Base-by-base conservation (phyloP, 257 asterid genomes). In the Penstemon eatonii region DNA sequence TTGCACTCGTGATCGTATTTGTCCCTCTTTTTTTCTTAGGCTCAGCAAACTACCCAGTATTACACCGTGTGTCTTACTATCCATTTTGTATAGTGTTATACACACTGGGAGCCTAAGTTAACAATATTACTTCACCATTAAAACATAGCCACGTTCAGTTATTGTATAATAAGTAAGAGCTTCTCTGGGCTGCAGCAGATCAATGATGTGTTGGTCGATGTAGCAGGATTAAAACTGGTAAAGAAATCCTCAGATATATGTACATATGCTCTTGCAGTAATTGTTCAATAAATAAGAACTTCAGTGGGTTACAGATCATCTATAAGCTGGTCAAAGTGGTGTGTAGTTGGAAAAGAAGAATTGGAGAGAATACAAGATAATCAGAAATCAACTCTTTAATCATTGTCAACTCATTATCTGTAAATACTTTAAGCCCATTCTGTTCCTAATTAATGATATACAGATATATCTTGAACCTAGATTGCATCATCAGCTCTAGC, bases 31-130 rank as follows among this genome's bases (percentile, higher is more conserved):
- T 76, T 61, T 76, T 82, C 75, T 45, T 74, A 33, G 74, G 80
- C 49, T 62, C 71, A 12, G 53, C 78, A 8, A 76, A 71, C 51
- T 75, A 67, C 60, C 83, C 4, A 25, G 6, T 44, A 3, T 56
- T 73, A 15, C 81, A 69, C 40, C 68, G 66, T 39, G 55, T 79
- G 56, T 81, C 85, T 45, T 80, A 84, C 71, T 80, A 78, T 60
- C 85, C 84, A 4, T 73, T 82, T 66, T 75, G 62, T 51, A 66
- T 82, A 9, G 72, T 81, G 62, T 56, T 84, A 44, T 81, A 77
- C 59, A 73, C 79, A 65, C 47, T 79, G 11, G 80, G 76, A 64
- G 73, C 71, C 71, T 79, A 65, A 47, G 70, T 60, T 43, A 25
- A 67, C 3, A 36, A 37, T 37, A 5, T 1, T 1, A 19, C 8